phyloP scores from a whole-genome alignment of 805 yeast genomes.

The Sugiyamaella marilandica region DNA sequence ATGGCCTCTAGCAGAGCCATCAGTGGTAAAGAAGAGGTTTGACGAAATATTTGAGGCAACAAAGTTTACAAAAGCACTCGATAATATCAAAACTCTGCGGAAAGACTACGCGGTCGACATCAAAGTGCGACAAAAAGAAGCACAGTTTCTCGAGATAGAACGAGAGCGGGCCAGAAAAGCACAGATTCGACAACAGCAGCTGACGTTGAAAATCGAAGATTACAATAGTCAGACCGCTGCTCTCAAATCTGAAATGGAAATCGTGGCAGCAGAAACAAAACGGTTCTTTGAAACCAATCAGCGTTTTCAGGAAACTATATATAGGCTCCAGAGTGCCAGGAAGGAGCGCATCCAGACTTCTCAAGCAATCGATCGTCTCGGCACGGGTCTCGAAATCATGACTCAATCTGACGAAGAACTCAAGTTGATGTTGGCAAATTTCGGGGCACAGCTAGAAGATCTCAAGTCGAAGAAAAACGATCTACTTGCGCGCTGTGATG shows the following conservation, averaged over 20 bases:
- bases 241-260: slow-evolving; percentile 47
- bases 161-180: slow-evolving; percentile 64
- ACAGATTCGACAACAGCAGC: slow-evolving; percentile 41
- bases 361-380: slow-evolving; percentile 51
- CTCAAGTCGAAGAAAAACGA: neutral
- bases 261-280: slow-evolving; percentile 55
- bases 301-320: slow-evolving; percentile 68
- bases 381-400: slow-evolving; percentile 43
- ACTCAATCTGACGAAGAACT: slow-evolving; percentile 43
- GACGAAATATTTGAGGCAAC: slow-evolving; percentile 96
- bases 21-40: slow-evolving; percentile 80
- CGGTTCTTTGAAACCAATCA: slow-evolving; percentile 69
- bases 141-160: slow-evolving; percentile 69
- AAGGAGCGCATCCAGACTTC: slow-evolving; percentile 43
- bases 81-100: slow-evolving; percentile 64
- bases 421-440: slow-evolving; percentile 38
- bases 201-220: slow-evolving; percentile 41
- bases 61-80: slow-evolving; percentile 86
- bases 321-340: slow-evolving; percentile 54
- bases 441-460: slow-evolving; percentile 31
- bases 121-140: slow-evolving; percentile 70
- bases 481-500: slow-evolving; percentile 6
- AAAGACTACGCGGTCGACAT: slow-evolving; percentile 76
- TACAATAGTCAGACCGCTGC: slow-evolving; percentile 46
- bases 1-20: slow-evolving; percentile 91